Conservation (phyloP, 2,329 filamentous ascomycete species). For the Drechslerella dactyloides region DNA sequence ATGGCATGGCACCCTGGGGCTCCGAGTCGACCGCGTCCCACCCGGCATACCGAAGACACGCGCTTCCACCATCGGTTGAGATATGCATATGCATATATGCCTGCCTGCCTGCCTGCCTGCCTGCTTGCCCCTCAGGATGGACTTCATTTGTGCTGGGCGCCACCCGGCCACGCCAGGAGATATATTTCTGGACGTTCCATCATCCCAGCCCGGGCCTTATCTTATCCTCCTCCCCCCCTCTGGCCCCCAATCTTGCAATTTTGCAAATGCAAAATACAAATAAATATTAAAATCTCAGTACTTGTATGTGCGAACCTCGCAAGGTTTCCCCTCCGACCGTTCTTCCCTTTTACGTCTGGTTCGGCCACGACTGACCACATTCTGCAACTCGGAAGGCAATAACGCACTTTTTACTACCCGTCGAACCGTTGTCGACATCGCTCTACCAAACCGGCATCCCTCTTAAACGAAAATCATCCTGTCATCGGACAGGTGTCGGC, state of each 20-base stretch:
- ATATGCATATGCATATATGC: conserved; percentile 1
- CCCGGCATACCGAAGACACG: conserved; percentile 25
- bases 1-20: not conserved
- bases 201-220: conserved; percentile 6
- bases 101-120: not conserved
- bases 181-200: conserved; percentile 28
- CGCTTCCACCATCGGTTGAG: conserved; percentile 10
- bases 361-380: conserved; percentile 12
- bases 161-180: conserved; percentile 8
- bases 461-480: conserved; percentile 32
- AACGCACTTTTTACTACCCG: conserved; percentile 34
- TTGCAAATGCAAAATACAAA: not conserved
- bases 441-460: conserved; percentile 37
- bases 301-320: conserved; percentile 2
- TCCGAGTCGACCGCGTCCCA: conserved; percentile 10
- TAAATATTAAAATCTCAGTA: conserved; percentile 2
- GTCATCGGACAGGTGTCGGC: conserved; percentile 28
- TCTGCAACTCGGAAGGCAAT: conserved; percentile 39
- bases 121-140: conserved; percentile 7
- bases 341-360: conserved; percentile 13
- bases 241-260: no score
- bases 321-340: conserved; percentile 1
- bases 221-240: not conserved
- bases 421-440: conserved; percentile 37
- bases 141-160: conserved; percentile 5